Evolutionary conservation across 192 early-diverging fungal genomes (phyloP), one percentile per base, ranked within the genome.

Genomic region (Coemansia sp.): DNA sequence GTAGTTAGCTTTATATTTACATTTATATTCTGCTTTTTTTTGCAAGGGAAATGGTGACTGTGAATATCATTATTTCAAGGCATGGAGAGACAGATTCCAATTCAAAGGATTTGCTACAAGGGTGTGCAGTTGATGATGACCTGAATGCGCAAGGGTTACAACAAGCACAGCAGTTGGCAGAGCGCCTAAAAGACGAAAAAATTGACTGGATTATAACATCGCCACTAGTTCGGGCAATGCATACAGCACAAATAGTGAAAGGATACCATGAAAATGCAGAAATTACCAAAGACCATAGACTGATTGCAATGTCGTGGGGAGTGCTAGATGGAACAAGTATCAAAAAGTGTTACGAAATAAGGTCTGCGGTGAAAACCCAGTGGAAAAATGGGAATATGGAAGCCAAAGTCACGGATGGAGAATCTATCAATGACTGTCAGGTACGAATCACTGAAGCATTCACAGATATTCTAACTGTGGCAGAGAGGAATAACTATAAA

Each of bases 261-360:
- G 37, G 60, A n/a, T 63, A 72, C 63, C 69, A 81, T 46, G 18
- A 28, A 1, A 39, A 18, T 12, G 53, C 59, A 23, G 59, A 72
- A 1, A 29, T 75, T 25, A 40, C 42, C 43, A 66, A 58, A 4
- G 78, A 81, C 33, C 51, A 61, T 35, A 72, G 73, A 2, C 65
- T 81, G 3, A 81, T 72, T 51, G 78, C 71, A 53, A 69, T 81
- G 23, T 68, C 63, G 15, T 81, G 78, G 78, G 78, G 78, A 18
- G 48, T 61, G 1, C 53, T 67, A 1, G 78, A 81, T 40, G 78
- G 78, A 25, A 42, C 13, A 13, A 64, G 64, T 15, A 61, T 72
- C 7, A 53, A 46, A 15, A 65, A 64, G 2, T 59, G 57, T 31
- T 37, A 49, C 21, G 40, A 65, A 1, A 30, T 35, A 4, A 20